phyloP scores from a whole-genome alignment of 2,329 filamentous ascomycete genomes.

The Blastomyces percursus region DNA sequence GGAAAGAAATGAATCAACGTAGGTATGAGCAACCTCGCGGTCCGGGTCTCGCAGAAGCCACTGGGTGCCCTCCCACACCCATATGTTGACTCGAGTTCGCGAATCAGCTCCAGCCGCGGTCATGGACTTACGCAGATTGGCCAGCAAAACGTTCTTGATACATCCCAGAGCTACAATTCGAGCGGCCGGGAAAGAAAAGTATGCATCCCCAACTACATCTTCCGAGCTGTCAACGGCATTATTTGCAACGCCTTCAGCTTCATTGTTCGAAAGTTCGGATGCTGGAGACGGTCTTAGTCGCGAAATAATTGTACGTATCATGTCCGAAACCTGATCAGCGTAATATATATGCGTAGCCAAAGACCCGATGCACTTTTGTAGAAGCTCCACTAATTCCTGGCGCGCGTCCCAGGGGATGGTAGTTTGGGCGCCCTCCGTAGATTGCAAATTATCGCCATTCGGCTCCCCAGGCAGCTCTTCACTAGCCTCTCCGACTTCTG shows the following conservation, averaged over 20 bases:
- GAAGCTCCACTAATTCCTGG: constrained; percentile 54
- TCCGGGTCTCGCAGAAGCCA: constrained; percentile 78
- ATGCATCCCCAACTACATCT: constrained; percentile 44
- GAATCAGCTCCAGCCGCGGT: constrained; percentile 53
- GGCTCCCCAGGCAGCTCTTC: constrained; percentile 18
- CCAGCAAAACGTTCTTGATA: constrained; percentile 70
- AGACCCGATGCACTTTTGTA: constrained; percentile 79
- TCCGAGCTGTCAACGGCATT: constrained; percentile 37
- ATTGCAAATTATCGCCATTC: background rate
- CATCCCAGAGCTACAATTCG: constrained; percentile 59
- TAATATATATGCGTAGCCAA: constrained; percentile 95
- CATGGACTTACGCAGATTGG: constrained; percentile 55
- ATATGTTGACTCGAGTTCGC: constrained; percentile 63
- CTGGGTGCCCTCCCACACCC: constrained; percentile 93
- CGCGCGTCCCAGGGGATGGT: constrained; percentile 43
- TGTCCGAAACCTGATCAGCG: constrained; percentile 88
- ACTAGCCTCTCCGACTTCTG: constrained; percentile 16
- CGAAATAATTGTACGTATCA: constrained; percentile 70
- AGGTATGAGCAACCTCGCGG: constrained; percentile 68
- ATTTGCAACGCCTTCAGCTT: constrained; percentile 33
- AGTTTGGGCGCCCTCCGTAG: constrained; percentile 18
- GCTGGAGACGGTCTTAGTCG: constrained; percentile 58
- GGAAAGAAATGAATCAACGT: constrained; percentile 68
- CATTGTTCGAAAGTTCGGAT: constrained; percentile 35
- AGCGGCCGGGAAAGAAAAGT: constrained; percentile 53